Conservation (phyloP, 768 basidiomycete genomes). For the Mycena capillaripes region DNA sequence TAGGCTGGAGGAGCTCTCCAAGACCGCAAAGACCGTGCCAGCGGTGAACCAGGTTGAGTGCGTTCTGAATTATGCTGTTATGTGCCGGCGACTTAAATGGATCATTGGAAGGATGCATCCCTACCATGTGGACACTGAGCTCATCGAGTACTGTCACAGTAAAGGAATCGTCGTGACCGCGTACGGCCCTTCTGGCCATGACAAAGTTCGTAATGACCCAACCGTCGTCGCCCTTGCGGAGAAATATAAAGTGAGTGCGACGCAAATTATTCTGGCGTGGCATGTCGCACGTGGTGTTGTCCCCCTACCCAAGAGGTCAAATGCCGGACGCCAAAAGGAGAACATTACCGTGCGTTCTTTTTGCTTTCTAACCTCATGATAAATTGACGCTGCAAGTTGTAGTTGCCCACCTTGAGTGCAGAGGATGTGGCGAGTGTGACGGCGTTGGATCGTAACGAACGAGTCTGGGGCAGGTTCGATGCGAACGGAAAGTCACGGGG, state of each 20-base stretch:
- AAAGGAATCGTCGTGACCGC: constrained; percentile 67
- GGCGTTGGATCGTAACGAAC: constrained; percentile 10
- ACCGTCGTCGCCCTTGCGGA: constrained; percentile 58
- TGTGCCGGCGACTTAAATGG: not conserved
- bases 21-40: constrained; percentile 57
- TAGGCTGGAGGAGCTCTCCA: constrained; percentile 55
- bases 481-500: constrained; percentile 10
- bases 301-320: constrained; percentile 63
- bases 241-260: constrained; percentile 61
- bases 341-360: constrained; percentile 51
- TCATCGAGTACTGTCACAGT: constrained; percentile 61
- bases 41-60: constrained; percentile 66
- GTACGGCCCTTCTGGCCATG: constrained; percentile 62
- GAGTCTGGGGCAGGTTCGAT: not conserved
- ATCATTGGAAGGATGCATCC: constrained; percentile 54
- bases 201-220: constrained; percentile 60
- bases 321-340: constrained; percentile 61
- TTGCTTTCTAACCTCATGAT: too few relatives aligned
- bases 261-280: constrained; percentile 67
- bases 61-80: constrained; percentile 19
- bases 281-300: constrained; percentile 61
- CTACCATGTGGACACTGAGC: constrained; percentile 59
- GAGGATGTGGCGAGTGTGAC: constrained; percentile 11
- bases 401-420: constrained; percentile 7
- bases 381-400: not conserved